phyloP scores from a whole-genome alignment of 768 basidiomycete genomes.

The Mycena amicta region DNA sequence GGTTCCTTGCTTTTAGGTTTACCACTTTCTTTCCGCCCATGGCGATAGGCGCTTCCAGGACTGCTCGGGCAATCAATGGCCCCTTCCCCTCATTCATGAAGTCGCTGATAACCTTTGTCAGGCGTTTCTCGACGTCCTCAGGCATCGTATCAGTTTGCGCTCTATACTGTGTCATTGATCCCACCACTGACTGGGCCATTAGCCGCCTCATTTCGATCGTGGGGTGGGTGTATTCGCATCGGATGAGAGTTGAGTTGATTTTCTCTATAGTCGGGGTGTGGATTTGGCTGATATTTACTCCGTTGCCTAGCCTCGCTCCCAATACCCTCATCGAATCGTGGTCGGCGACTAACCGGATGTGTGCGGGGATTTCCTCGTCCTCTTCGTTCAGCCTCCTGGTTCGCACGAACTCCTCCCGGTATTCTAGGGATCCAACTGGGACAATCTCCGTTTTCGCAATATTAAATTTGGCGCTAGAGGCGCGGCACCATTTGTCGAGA shows the following conservation, averaged over 20 bases:
- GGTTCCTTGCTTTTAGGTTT: slow-evolving; percentile 27
- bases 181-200: slow-evolving; percentile 30
- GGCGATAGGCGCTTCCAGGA: slow-evolving; percentile 11
- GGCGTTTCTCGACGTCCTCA: slow-evolving; percentile 17
- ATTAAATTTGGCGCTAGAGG: slow-evolving; percentile 45
- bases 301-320: slow-evolving; percentile 37
- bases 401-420: slow-evolving; percentile 13
- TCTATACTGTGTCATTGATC: slow-evolving; percentile 38
- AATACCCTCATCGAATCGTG: slow-evolving; percentile 31
- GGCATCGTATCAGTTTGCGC: slow-evolving; percentile 42
- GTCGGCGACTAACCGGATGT: slow-evolving; percentile 32
- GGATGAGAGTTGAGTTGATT: slow-evolving; percentile 20
- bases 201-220: slow-evolving; percentile 30
- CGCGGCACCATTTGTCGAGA: slow-evolving; percentile 41
- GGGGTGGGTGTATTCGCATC: slow-evolving; percentile 31
- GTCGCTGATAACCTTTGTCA: slow-evolving; percentile 23
- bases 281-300: slow-evolving; percentile 15
- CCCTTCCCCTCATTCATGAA: slow-evolving; percentile 26
- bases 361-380: slow-evolving; percentile 12
- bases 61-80: slow-evolving; percentile 22
- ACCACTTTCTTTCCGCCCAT: slow-evolving; percentile 30
- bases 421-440: slow-evolving; percentile 31
- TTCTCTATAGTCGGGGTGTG: slow-evolving; percentile 33
- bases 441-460: slow-evolving; percentile 40
- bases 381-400: slow-evolving; percentile 4